A percentile compares a stretch with the other conserved stretches of the same genome.
Evolutionary conservation across 2,329 filamentous ascomycete genomes (phyloP).

Genomic region (Coniochaeta sp.): DNA sequence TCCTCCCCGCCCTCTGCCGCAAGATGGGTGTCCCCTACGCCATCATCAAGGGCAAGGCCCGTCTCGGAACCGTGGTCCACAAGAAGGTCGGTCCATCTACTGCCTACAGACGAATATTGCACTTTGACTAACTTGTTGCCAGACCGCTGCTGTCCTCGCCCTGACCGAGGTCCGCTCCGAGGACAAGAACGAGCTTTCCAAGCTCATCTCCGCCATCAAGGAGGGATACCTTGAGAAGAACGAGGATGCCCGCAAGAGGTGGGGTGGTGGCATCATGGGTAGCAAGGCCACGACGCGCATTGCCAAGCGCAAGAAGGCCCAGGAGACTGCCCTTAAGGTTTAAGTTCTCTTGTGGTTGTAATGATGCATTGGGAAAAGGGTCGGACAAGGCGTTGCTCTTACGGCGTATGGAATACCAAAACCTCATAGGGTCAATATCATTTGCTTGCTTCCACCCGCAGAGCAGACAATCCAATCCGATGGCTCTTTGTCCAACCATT

Average conservation of each 20-base stretch:
- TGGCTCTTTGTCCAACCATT: neutral
- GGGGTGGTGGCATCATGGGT: slow-evolving; percentile 99
- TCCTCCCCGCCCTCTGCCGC: slow-evolving; percentile 96
- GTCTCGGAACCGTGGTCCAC: slow-evolving; percentile 97
- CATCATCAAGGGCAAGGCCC: slow-evolving; percentile 99
- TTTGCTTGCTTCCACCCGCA: slow-evolving; percentile 9
- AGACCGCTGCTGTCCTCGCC: slow-evolving; percentile 94
- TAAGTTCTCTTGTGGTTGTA: slow-evolving; percentile 38
- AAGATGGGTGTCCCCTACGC: slow-evolving; percentile 99
- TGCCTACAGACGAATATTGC: neutral
- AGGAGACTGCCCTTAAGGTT: slow-evolving; percentile 96
- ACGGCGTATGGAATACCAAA: slow-evolving; percentile 27
- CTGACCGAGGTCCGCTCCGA: slow-evolving; percentile 94
- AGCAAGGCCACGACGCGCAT: slow-evolving; percentile 77
- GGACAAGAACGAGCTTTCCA: slow-evolving; percentile 97
- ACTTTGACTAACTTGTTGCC: neutral
- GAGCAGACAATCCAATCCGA: slow-evolving; percentile 1
- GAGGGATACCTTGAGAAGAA: slow-evolving; percentile 96
- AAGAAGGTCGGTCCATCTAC: slow-evolving; percentile 65
- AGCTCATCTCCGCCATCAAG: slow-evolving; percentile 94
- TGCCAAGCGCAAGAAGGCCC: slow-evolving; percentile 87
- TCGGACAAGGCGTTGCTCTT: slow-evolving; percentile 18
- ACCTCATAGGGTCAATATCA: slow-evolving; percentile 15
- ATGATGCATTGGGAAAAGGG: slow-evolving; percentile 12
- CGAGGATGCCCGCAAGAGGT: slow-evolving; percentile 84